Base-by-base conservation (phyloP, 192 early-diverging fungal species). In the Entophlyctis luteolus region DNA sequence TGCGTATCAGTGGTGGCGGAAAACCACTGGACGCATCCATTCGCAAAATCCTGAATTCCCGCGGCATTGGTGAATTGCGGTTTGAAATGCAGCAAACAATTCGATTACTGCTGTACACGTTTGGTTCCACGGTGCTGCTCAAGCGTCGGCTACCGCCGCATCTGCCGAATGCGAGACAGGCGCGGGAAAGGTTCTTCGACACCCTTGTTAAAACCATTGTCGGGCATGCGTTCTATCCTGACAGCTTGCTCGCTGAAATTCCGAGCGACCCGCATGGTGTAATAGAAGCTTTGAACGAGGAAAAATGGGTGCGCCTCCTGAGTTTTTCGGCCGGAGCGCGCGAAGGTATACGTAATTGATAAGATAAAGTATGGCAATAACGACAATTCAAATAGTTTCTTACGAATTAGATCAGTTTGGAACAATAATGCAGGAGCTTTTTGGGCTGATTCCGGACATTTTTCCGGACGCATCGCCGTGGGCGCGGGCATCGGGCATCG, bases 121-220 rank as follows among this genome's bases (percentile, higher is more conserved):
- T 34, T 62, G 56, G 35, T 6, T 52, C 58, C 23, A 54, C 59
- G n/a, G 35, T 70, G 32, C 22, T 60, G 4, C 35, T 59, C 1
- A 70, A 60, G 29, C 68, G 62, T 31, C 56, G 32, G 4, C 47
- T 70, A 16, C 68, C 68, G 4, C 56, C 47, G 6, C 14, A 16
- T 5, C 57, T 70, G 4, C 68, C 68, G 5, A 70, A 62, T 2
- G 68, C 68, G 5, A 4, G 48, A 31, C 27, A 34, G 12, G 68
- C 58, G 4, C 56, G 68, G 22, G 31, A 59, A 3, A 60, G 36
- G 47, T 50, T 70, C 28, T 29, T 50, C 1, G 32, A 62, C 8
- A 38, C 31, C 4, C 62, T 70, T 25, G 38, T 62, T n/a, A n/a
- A 31, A 20, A 63, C 27, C 33, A 4, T 63, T 27, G 32, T 63